Evolutionary conservation across 1,284 basidiomycete genomes (phyloP).

Genomic region (Schizopora paradoxa): DNA sequence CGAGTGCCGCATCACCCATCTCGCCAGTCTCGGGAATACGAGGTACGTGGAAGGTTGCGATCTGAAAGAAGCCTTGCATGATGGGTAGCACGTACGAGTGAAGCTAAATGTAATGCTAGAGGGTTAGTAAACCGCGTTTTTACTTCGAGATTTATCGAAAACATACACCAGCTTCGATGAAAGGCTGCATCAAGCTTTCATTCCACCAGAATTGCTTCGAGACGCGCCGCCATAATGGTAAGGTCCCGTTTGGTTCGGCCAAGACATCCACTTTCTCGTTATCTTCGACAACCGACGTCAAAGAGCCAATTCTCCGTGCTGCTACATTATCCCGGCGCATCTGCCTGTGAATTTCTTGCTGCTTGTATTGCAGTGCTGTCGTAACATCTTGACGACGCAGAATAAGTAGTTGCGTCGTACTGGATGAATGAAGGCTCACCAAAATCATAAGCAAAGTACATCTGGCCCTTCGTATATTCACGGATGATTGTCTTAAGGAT

Average conservation of each 20-base stretch:
- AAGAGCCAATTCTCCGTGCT: conserved; percentile 10
- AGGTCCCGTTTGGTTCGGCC: conserved; percentile 60
- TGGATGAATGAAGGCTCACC: conserved; percentile 38
- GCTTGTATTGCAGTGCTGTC: conserved; percentile 73
- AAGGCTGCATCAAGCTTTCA: conserved; percentile 70
- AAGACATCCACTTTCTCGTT: conserved; percentile 47
- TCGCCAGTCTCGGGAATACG: conserved; percentile 43
- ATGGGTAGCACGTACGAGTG: conserved; percentile 82
- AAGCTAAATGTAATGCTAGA: conserved; percentile 36
- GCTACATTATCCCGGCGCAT: conserved; percentile 27
- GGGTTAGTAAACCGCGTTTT: background rate
- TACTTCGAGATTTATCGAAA: background rate
- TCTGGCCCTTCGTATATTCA: conserved; percentile 69
- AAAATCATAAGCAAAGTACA: conserved; percentile 78
- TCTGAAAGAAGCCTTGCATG: conserved; percentile 86
- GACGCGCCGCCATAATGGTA: conserved; percentile 81
- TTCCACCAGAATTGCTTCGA: conserved; percentile 91
- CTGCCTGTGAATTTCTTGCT: conserved; percentile 52
- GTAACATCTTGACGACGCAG: conserved; percentile 54
- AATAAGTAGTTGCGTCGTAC: background rate
- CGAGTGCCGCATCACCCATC: conserved; percentile 36
- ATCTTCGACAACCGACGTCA: conserved; percentile 18
- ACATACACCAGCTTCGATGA: conserved; percentile 66
- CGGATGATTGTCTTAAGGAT: conserved; percentile 67
- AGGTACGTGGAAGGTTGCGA: conserved; percentile 60